Base-by-base conservation (phyloP, 805 yeast species). In the Schwanniomyces occidentalis region DNA sequence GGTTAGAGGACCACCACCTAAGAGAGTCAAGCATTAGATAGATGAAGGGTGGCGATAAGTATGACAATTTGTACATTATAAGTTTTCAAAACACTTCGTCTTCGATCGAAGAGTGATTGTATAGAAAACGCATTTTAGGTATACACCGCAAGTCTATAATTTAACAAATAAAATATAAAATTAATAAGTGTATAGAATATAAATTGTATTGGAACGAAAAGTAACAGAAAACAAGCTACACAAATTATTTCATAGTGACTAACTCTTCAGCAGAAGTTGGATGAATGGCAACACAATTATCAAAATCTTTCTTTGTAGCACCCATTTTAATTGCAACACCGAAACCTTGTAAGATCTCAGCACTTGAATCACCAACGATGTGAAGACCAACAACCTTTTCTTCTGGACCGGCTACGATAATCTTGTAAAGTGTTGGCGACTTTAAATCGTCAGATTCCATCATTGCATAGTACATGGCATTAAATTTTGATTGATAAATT, bases 281-380 rank as follows among this genome's bases (percentile, higher is more conserved):
- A 61, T 93, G 99, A 57, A 93, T 93, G 23, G 99, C 99, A 27
- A 93, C 98, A 69, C 95, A 86, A 60, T 70, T 80, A 65, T 93
- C 99, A 47, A 93, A 93, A 61, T 93, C 97, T 29, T 78, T 78
- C 72, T 93, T 93, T 23, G 99, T 93, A 26, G 99, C 99, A 21
- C 99, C 99, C 99, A 93, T 93, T 69, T 90, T 90, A 45, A 93
- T 70, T 32, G 99, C 99, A 35, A 90, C 99, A 40, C 98, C 99
- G 54, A 93, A 93, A 24, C 99, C 99, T 73, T 93, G 99, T 51
- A 93, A 74, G 40, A 93, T 90, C 65, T 93, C 99, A 20, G 95
- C 80, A 34, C 93, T 79, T 6, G 78, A 65, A 54, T 90, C 98
- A 42, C 99, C 99, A 48, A 90, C 85, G 37, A 93, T 65, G 63